phyloP scores from a whole-genome alignment of 2,329 filamentous ascomycete genomes.

The Uncinocarpus reesii region DNA sequence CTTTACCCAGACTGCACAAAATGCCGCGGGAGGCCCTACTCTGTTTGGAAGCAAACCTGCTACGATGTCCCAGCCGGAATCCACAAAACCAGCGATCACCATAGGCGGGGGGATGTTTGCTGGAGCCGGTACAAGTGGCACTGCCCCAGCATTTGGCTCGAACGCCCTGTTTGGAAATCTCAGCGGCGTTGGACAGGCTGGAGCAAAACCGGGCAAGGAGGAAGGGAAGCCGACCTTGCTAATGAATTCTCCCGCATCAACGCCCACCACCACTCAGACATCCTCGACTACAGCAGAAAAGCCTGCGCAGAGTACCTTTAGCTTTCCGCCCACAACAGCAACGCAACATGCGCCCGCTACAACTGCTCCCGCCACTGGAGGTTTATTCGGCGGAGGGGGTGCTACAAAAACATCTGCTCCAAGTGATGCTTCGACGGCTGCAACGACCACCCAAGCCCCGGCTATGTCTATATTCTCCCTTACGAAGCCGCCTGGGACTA shows the following conservation, averaged over 20 bases:
- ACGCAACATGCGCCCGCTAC: constrained; percentile 11
- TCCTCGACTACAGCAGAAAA: constrained; percentile 7
- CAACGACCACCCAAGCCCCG: constrained; percentile 11
- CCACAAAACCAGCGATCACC: constrained; percentile 24
- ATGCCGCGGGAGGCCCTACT: background rate
- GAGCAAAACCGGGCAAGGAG: background rate
- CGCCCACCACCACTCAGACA: constrained; percentile 15
- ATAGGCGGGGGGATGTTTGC: constrained; percentile 22
- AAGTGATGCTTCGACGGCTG: constrained; percentile 6
- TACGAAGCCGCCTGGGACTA: constrained; percentile 13
- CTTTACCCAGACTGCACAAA: constrained; percentile 5
- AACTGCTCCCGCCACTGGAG: constrained; percentile 15
- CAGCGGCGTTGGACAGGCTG: constrained; percentile 6
- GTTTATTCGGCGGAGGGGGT: constrained; percentile 5
- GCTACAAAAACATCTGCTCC: constrained; percentile 6
- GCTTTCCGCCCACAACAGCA: constrained; percentile 5
- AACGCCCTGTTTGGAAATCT: constrained; percentile 8
- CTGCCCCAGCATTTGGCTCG: background rate
- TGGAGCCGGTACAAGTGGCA: constrained; percentile 2
- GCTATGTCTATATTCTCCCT: constrained; percentile 4
- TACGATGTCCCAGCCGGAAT: constrained; percentile 21
- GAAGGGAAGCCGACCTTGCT: constrained; percentile 12
- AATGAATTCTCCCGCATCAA: constrained; percentile 16
- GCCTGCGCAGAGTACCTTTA: constrained; percentile 4
- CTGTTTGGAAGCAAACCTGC: constrained; percentile 4